These are phyloP conservation scores for Tuber indicum DNA, from an alignment of 495 filamentous ascomycete genomes.

Conservation along the genomic window DNA sequence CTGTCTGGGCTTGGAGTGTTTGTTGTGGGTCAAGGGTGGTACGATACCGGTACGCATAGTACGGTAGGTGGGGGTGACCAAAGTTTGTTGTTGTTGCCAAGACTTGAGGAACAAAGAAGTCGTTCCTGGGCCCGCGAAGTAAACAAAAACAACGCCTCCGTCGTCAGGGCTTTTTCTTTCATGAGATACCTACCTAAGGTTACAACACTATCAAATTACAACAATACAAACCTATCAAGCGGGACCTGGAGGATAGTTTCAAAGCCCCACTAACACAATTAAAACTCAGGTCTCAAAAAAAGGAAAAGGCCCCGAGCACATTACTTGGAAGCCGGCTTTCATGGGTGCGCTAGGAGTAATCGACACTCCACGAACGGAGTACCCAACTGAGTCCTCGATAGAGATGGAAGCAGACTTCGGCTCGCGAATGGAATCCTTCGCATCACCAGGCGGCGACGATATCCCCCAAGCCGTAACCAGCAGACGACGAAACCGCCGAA, in stretches of 20 bases:
- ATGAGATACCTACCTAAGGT: not conserved
- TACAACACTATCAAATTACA: conserved; percentile 9
- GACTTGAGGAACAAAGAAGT: not conserved
- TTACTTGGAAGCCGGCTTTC: conserved; percentile 10
- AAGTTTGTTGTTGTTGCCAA: conserved; percentile 3
- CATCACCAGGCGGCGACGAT: conserved; percentile 70
- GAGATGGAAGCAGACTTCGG: conserved; percentile 33
- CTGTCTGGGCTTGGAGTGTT: not conserved
- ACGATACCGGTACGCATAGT: too few species aligned
- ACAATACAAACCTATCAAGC: not conserved
- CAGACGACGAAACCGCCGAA: conserved; percentile 62
- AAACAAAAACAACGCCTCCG: conserved; percentile 41
- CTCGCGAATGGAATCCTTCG: conserved; percentile 57
- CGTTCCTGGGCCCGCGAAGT: conserved; percentile 21
- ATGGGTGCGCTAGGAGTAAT: conserved; percentile 30
- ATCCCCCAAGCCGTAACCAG: conserved; percentile 54
- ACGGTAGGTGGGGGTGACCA: not conserved
- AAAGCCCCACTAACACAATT: not conserved
- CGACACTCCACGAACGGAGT: conserved; percentile 24
- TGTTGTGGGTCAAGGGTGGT: not conserved
- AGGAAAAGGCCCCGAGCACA: conserved; percentile 14
- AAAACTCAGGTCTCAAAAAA: not conserved
- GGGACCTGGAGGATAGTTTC: not conserved
- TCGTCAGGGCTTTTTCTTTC: conserved; percentile 7
- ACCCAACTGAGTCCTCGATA: conserved; percentile 28